Conservation (phyloP, 2,329 filamentous ascomycete genomes). For the Thelonectria blattea region DNA sequence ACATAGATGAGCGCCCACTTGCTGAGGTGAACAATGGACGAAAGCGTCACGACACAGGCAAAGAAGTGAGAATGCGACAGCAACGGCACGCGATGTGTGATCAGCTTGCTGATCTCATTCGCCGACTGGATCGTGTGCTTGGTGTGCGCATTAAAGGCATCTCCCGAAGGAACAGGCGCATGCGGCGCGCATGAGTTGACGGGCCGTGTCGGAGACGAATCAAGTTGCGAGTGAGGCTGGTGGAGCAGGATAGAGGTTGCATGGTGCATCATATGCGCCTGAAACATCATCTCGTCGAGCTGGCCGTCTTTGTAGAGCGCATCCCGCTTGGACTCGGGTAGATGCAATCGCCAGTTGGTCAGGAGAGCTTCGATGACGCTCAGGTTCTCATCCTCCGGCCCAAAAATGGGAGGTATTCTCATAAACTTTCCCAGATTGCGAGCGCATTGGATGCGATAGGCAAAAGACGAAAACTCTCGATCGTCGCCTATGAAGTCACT, state of each 20-base stretch:
- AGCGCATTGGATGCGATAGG: conserved; percentile 82
- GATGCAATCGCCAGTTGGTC: conserved; percentile 79
- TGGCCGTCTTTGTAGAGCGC: conserved; percentile 72
- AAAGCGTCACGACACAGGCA: conserved; percentile 78
- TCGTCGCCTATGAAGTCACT: conserved; percentile 74
- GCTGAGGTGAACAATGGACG: conserved; percentile 80
- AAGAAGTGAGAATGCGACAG: conserved; percentile 83
- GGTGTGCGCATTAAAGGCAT: conserved; percentile 70
- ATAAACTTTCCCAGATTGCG: conserved; percentile 81
- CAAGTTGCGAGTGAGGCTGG: conserved; percentile 78
- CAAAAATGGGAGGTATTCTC: conserved; percentile 57
- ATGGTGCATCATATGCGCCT: conserved; percentile 80
- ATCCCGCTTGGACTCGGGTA: conserved; percentile 75
- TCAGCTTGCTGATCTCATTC: conserved; percentile 75
- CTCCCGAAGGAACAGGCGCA: conserved; percentile 54
- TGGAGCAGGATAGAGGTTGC: conserved; percentile 76
- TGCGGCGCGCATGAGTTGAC: conserved; percentile 73
- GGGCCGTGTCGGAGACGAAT: conserved; percentile 61
- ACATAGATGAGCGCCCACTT: conserved; percentile 74
- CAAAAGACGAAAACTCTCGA: conserved; percentile 79
- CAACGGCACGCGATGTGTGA: conserved; percentile 74
- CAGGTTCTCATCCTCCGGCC: conserved; percentile 60
- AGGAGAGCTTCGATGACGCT: conserved; percentile 58
- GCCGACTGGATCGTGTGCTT: conserved; percentile 82
- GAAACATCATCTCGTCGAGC: conserved; percentile 90